Evolutionary conservation across 2,329 filamentous ascomycete genomes (phyloP).

Genomic region (Scedosporium aurantiacum): DNA sequence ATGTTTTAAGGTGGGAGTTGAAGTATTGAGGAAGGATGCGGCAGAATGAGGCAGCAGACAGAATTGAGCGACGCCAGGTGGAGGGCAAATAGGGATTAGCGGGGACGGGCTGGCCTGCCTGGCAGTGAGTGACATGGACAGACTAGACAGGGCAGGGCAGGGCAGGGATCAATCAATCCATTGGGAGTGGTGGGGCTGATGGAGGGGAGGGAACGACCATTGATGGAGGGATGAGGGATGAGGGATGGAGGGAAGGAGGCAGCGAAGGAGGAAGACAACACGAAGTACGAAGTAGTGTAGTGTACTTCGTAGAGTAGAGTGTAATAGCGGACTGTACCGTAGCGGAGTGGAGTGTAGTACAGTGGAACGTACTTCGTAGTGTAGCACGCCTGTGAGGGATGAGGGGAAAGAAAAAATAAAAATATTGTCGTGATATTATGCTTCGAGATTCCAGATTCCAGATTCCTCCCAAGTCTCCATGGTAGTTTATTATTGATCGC

Average conservation of each 20-base stretch:
- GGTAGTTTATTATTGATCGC: too few relatives aligned
- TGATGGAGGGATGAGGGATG: not conserved
- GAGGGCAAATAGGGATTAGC: not conserved
- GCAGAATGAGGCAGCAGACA: not conserved
- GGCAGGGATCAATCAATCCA: not conserved
- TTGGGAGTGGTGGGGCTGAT: not conserved
- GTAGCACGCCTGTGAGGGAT: too few relatives aligned
- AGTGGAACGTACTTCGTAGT: too few relatives aligned
- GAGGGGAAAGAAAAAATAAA: too few relatives aligned
- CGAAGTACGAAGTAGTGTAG: not conserved
- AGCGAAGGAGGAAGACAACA: not conserved
- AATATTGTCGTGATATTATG: too few relatives aligned
- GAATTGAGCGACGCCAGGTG: too few relatives aligned
- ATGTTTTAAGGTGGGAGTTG: not conserved
- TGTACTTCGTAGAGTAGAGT: not conserved
- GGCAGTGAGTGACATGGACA: not conserved
- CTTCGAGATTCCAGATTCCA: too few relatives aligned
- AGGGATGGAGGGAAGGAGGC: too few relatives aligned
- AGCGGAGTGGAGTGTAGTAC: too few relatives aligned
- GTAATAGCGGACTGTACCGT: too few relatives aligned
- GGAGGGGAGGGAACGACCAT: not conserved
- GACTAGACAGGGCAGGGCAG: not conserved
- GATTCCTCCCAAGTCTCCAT: too few relatives aligned
- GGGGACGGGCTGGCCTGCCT: not conserved
- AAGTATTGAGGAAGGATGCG: not conserved